phyloP scores from a whole-genome alignment of 495 filamentous ascomycete species.

The Neurospora sp. region DNA sequence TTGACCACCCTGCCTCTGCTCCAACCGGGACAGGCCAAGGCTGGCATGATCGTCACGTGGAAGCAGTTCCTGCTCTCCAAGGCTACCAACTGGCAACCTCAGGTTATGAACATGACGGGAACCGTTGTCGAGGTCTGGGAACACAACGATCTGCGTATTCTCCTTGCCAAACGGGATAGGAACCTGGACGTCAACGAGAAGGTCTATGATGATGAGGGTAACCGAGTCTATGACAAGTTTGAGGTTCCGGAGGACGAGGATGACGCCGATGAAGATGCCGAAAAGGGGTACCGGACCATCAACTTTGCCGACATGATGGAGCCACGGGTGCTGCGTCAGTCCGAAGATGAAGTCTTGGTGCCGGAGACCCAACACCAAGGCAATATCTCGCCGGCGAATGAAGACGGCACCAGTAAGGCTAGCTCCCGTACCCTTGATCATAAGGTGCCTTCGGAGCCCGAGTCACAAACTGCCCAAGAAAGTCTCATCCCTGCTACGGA shows the following conservation, averaged over 20 bases:
- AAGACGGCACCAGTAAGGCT: neutral
- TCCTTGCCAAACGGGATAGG: conserved; percentile 61
- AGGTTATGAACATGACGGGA: conserved; percentile 57
- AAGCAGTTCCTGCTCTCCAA: conserved; percentile 65
- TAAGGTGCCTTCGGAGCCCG: conserved; percentile 2
- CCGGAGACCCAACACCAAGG: neutral
- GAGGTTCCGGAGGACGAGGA: conserved; percentile 34
- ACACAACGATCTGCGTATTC: conserved; percentile 41
- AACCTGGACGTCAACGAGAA: conserved; percentile 38
- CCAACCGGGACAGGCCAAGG: conserved; percentile 38
- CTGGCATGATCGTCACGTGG: conserved; percentile 70
- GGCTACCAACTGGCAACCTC: conserved; percentile 68
- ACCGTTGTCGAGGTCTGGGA: conserved; percentile 44
- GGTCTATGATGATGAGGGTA: conserved; percentile 32
- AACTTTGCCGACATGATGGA: conserved; percentile 34
- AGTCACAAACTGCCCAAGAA: conserved; percentile 3
- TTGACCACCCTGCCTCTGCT: conserved; percentile 45
- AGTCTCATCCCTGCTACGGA: conserved; percentile 13
- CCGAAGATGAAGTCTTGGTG: neutral
- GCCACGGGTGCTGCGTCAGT: conserved; percentile 30
- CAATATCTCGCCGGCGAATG: neutral
- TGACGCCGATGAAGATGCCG: conserved; percentile 18
- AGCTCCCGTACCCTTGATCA: conserved; percentile 7
- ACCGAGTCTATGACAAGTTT: conserved; percentile 39
- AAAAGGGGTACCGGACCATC: conserved; percentile 26